Evolutionary conservation across 139 green algal species (phyloP), one percentile per base, ranked within the genome.

Genomic region (Desmodesmus armatus): DNA sequence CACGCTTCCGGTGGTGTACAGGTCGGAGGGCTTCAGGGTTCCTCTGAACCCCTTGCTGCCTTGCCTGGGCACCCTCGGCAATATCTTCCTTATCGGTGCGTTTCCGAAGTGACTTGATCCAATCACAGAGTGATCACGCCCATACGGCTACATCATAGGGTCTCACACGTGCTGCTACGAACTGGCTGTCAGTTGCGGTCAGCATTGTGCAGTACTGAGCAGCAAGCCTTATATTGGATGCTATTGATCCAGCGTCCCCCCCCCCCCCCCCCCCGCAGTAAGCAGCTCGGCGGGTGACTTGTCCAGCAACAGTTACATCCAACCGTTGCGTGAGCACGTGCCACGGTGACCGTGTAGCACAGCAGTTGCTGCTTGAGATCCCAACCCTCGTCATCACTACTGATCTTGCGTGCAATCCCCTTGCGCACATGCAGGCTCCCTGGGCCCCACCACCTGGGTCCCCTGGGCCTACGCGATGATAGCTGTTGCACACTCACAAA

Each of bases 1-100:
- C 66, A 75, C 66, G 66, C 66, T 75, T 31, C 66, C 66, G 31
- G 21, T 19, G 9, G 66, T 75, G 31, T 75, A 51, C 37, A 19
- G 19, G 21, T 33, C 66, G 19, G 66, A 75, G 66, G 66, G 66
- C 7, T 75, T 75, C 47, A 33, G 31, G 13, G 66, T 75, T 31
- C 66, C 66, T 43, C 31, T 75, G 35, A 75, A 75, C 66, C 66
- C 66, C 37, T 31, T 75, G 31, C 37, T 75, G 31, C 66, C 66
- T 21, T 75, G 66, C 66, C 37, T 75, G 66, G 66, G 66, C 37
- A 75, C 66, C 21, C 37, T 75, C 37, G 66, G 31, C 6, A 75
- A 75, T 15, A 75, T 75, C 66, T 75, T 75, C 66, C 37, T 75
- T 15, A 75, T 75, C 17, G 66, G 66, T 75, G 37, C 43, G 66